Base-by-base conservation (phyloP, 768 basidiomycete species). In the Collybia sp. region DNA sequence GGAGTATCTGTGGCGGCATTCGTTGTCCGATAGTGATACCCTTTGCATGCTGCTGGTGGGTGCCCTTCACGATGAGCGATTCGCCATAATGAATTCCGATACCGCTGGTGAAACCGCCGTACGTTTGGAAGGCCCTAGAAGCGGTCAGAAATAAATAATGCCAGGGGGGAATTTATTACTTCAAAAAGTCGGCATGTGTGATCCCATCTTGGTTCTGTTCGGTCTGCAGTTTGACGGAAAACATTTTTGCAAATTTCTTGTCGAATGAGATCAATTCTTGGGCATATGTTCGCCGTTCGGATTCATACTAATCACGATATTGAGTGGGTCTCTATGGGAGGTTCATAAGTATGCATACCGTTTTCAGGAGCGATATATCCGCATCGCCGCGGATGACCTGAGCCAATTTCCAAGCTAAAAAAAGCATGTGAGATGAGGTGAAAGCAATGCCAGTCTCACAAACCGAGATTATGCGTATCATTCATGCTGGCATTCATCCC, bases 401-500 rank as follows among this genome's bases (percentile, higher is more conserved):
- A 1, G 67, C 67, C 20, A 85, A 50, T 55, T 86, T 85, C 83
- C 83, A 85, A 10, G 71, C 79, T 75, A 19, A 33, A 20, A 10
- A 36, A 15, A 20, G 12, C 15, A 15, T 42, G 30, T 18, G 11
- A 45, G 35, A 10, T 40, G 11, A 34, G n/a, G 35, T 37, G 31
- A 25, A 5, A 41, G 19, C n/a, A 13, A 12, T 15, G 5, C 12
- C 6, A 33, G 15, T 8, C 6, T 6, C 5, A 48, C 63, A 36
- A 48, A 76, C 81, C 75, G 17, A 88, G 72, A 55, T 88, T 88
- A 50, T 85, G 85, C 13, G 80, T 74, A 56, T 88, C 86, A 41
- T 79, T 80, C 80, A 87, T 86, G 50, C 81, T 80, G 6, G 83
- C 85, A 53, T 86, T 85, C 84, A 85, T 82, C 10, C 83, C 85